A percentile compares a stretch with the other conserved stretches of the same genome.
Conservation (phyloP, 2,329 filamentous ascomycete species). For the Coniochaeta sp. region DNA sequence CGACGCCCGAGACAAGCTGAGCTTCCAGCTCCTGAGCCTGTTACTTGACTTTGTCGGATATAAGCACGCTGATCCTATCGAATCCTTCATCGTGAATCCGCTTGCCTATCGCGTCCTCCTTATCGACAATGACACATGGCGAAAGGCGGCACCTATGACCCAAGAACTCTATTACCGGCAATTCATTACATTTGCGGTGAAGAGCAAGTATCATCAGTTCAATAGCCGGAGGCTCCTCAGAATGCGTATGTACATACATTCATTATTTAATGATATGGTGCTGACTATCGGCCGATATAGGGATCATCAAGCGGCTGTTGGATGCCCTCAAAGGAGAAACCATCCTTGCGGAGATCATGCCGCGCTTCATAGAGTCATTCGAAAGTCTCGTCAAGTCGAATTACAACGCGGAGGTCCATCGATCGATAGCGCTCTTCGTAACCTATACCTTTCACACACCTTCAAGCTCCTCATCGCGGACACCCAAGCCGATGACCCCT, state of each 20-base stretch:
- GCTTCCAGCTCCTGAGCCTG: constrained; percentile 62
- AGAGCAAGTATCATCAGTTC: constrained; percentile 87
- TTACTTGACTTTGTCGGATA: constrained; percentile 87
- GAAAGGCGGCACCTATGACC: constrained; percentile 65
- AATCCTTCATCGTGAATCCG: constrained; percentile 92
- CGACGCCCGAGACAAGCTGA: constrained; percentile 47
- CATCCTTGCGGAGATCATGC: constrained; percentile 64
- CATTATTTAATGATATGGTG: not conserved
- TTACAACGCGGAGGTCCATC: constrained; percentile 75
- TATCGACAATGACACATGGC: constrained; percentile 91
- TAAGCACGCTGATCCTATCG: constrained; percentile 67
- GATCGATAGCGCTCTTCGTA: constrained; percentile 83
- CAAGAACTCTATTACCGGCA: constrained; percentile 91
- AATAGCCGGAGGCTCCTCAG: constrained; percentile 79
- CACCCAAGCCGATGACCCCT: constrained; percentile 36
- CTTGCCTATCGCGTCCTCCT: constrained; percentile 87
- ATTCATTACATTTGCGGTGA: constrained; percentile 80
- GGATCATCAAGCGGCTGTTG: constrained; percentile 81
- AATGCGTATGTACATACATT: constrained; percentile 62
- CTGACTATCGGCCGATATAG: constrained; percentile 30
- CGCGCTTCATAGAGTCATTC: constrained; percentile 72
- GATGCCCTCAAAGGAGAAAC: constrained; percentile 85
- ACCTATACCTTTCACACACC: constrained; percentile 78
- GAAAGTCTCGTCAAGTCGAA: constrained; percentile 73
- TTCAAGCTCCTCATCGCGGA: constrained; percentile 39